These are phyloP conservation scores for Babjeviella inositovora DNA, from an alignment of 805 yeast species.

Conservation along the genomic window DNA sequence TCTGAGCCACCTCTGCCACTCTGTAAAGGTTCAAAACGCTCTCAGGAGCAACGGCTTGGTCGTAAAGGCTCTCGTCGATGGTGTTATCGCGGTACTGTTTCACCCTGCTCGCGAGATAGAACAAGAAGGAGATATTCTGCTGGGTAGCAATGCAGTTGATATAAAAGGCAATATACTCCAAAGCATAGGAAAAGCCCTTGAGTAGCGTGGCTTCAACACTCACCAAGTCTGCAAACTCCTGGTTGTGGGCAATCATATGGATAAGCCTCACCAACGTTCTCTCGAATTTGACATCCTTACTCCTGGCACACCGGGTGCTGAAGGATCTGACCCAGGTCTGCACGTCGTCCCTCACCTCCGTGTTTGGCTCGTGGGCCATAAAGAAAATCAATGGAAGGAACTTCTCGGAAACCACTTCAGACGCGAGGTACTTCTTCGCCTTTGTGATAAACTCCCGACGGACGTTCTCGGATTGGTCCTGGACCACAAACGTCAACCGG, in stretches of 20 bases:
- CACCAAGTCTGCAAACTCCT: conserved; percentile 33
- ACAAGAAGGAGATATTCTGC: conserved; percentile 57
- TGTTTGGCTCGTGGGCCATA: conserved; percentile 62
- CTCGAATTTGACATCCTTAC: conserved; percentile 39
- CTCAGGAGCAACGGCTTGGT: conserved; percentile 6
- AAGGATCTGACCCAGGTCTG: conserved; percentile 61
- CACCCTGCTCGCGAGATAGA: conserved; percentile 61
- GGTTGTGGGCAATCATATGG: conserved; percentile 62
- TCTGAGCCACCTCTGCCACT: conserved; percentile 60
- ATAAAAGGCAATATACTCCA: conserved; percentile 44
- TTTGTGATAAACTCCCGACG: conserved; percentile 32
- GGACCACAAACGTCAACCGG: conserved; percentile 39
- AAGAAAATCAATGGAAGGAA: conserved; percentile 57
- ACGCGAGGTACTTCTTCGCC: conserved; percentile 33
- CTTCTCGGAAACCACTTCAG: conserved; percentile 39
- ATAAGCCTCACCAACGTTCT: conserved; percentile 50
- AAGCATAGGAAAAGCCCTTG: conserved; percentile 33
- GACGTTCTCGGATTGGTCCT: conserved; percentile 48
- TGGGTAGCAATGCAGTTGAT: conserved; percentile 42
- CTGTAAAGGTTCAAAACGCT: conserved; percentile 32
- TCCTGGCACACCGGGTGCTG: conserved; percentile 10
- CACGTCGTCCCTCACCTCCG: conserved; percentile 26
- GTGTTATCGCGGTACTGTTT: conserved; percentile 60
- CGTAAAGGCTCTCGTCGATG: conserved; percentile 14
- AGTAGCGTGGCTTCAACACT: conserved; percentile 9